Evolutionary conservation across 495 filamentous ascomycete genomes (phyloP), one percentile per base, ranked within the genome.

Genomic region (Tuber umbilicatum): DNA sequence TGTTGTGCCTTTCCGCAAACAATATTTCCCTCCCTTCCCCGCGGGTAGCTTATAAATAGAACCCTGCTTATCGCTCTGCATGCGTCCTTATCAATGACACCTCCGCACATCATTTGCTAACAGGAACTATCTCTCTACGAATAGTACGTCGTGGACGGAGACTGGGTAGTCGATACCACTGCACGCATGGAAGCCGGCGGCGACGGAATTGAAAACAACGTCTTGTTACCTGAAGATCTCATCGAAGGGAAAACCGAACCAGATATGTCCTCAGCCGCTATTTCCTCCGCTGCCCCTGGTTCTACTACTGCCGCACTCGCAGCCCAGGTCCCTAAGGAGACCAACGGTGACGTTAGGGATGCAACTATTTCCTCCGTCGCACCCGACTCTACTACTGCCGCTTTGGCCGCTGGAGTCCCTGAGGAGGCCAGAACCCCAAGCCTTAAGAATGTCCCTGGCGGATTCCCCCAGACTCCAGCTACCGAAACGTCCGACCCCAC

Each of bases 121-220:
- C 72, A 31, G 27, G 27, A 64, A 64, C 5, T 35, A 17, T 35
- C 55, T 64, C 17, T 64, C 55, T 55, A 35, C 27, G 55, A 41
- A 78, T 69, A 79, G 94, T 99, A 97, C 85, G 91, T 99, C 79
- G 95, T 97, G 70, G 94, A 99, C 89, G 91, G 90, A 64, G 87
- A 85, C 75, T 99, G 95, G 95, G 89, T 87, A 50, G 91, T 90
- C 79, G 92, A 97, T 83, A 89, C 89, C 79, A 87, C 89, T 69
- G 90, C 89, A 41, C 92, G 91, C 43, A 88, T 90, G 84, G 93
- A 96, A 84, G 87, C 86, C 75, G 96, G 97, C 86, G 77, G 72
- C 38, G 84, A 87, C 73, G 89, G 90, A 76, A 96, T 93, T 87
- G 86, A 92, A 75, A 97, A 98, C 86, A 98, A 97, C 89, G 86